A percentile compares a stretch with the other conserved stretches of the same genome.
phyloP scores from a whole-genome alignment of 148 eudicot species.

The Limonium bicolor region DNA sequence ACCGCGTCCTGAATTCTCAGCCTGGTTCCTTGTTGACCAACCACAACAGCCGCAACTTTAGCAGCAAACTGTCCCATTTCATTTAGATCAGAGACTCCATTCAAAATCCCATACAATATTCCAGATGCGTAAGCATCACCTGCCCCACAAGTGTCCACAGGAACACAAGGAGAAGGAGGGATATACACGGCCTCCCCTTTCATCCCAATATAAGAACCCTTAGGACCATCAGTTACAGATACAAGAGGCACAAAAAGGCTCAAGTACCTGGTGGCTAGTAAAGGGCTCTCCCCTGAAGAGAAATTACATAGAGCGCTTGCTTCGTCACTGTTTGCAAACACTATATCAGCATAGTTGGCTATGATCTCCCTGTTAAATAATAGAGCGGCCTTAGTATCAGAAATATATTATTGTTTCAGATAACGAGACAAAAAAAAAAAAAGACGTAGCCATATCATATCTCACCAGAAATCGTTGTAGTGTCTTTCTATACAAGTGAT shows the following conservation, averaged over 20 bases:
- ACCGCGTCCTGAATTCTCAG: slow-evolving; percentile 73
- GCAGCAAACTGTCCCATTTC: slow-evolving; percentile 73
- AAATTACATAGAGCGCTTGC: slow-evolving; percentile 87
- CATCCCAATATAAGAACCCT: slow-evolving; percentile 82
- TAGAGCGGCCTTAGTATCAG: background rate
- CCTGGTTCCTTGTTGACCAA: slow-evolving; percentile 92
- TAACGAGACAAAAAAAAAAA: background rate
- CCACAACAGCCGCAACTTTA: slow-evolving; percentile 81
- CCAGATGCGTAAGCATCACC: slow-evolving; percentile 97
- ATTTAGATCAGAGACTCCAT: slow-evolving; percentile 64
- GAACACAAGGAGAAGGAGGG: slow-evolving; percentile 78
- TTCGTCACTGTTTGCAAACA: slow-evolving; percentile 84
- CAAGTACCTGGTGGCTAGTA: slow-evolving; percentile 64
- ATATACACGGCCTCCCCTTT: slow-evolving; percentile 82
- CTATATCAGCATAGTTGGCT: slow-evolving; percentile 68
- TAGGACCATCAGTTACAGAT: slow-evolving; percentile 84
- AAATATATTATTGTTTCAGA: background rate
- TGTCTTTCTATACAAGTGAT: slow-evolving; percentile 92
- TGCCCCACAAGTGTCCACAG: slow-evolving; percentile 94
- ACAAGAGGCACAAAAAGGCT: slow-evolving; percentile 93
- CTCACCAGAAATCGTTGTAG: slow-evolving; percentile 87
- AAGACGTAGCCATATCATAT: background rate
- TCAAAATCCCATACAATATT: slow-evolving; percentile 49
- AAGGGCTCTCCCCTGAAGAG: slow-evolving; percentile 51
- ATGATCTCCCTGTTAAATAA: slow-evolving; percentile 68